Conservation (phyloP, 768 basidiomycete genomes). For the Megacollybia marginata region DNA sequence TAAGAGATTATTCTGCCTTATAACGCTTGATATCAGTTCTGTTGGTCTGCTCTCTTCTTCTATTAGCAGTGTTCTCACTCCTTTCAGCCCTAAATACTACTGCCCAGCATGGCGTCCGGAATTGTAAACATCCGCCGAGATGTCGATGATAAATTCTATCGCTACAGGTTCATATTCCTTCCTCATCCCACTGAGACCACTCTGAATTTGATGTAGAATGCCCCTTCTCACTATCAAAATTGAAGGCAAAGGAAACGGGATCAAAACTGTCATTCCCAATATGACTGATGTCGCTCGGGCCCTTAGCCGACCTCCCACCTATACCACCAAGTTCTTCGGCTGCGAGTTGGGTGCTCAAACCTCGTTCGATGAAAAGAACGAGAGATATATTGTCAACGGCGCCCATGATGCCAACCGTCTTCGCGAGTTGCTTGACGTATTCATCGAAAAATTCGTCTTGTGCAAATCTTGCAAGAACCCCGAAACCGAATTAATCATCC, state of each 20-base stretch:
- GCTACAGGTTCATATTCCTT: conserved; percentile 56
- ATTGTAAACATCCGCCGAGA: conserved; percentile 92
- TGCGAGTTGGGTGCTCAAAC: conserved; percentile 98
- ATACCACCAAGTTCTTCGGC: conserved; percentile 99
- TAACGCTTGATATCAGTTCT: conserved; percentile 40
- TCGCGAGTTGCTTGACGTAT: conserved; percentile 90
- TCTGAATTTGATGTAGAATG: conserved; percentile 53
- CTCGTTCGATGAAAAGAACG: conserved; percentile 92
- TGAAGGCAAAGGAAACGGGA: conserved; percentile 98
- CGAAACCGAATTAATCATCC: conserved; percentile 91
- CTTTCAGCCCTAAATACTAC: conserved; percentile 47
- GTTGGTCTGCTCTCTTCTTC: conserved; percentile 26
- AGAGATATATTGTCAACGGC: conserved; percentile 98
- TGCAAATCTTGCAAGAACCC: conserved; percentile 99
- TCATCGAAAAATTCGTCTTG: conserved; percentile 98
- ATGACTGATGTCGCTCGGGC: conserved; percentile 98
- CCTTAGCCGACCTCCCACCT: conserved; percentile 88
- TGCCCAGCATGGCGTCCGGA: conserved; percentile 75
- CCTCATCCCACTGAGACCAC: background rate
- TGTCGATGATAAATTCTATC: conserved; percentile 95
- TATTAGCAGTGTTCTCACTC: background rate
- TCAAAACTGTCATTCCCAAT: conserved; percentile 98
- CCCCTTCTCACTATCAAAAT: conserved; percentile 92
- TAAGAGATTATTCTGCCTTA: conserved; percentile 46
- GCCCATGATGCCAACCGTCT: conserved; percentile 88